These are phyloP conservation scores for Chimonanthus salicifolius DNA, from an alignment of 164 flowering plant species.

Conservation along the genomic window DNA sequence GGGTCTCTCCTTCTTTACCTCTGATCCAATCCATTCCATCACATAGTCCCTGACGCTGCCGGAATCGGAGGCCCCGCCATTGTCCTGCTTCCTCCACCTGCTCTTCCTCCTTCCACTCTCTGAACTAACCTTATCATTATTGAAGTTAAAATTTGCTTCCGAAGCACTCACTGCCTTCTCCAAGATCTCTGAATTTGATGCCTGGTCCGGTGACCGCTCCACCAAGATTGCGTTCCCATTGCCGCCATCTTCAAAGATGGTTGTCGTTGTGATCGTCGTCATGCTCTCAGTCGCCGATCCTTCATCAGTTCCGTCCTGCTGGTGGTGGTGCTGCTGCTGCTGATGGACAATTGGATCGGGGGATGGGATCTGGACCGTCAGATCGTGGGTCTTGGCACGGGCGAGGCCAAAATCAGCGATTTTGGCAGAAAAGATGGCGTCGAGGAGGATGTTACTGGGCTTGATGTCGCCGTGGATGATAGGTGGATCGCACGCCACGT, in stretches of 20 bases:
- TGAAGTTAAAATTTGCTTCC: conserved; percentile 30
- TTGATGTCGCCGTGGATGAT: conserved; percentile 90
- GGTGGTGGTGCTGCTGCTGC: not conserved
- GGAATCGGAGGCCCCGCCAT: conserved; percentile 42
- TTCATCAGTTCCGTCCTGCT: conserved; percentile 37
- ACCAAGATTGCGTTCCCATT: conserved; percentile 14
- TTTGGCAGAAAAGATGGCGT: conserved; percentile 55
- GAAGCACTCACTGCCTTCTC: conserved; percentile 50
- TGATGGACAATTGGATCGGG: conserved; percentile 5
- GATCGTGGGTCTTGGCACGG: conserved; percentile 32
- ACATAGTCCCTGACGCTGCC: conserved; percentile 88
- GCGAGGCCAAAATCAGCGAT: conserved; percentile 89
- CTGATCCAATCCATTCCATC: conserved; percentile 97
- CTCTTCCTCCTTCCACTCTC: conserved; percentile 67
- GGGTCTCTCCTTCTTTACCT: conserved; percentile 81
- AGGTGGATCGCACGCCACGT: conserved; percentile 54
- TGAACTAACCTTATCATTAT: conserved; percentile 47
- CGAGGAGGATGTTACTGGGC: conserved; percentile 78
- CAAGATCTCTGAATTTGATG: conserved; percentile 45
- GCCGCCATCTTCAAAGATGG: conserved; percentile 51
- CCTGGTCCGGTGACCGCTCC: conserved; percentile 27
- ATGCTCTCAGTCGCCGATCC: conserved; percentile 76
- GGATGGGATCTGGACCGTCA: conserved; percentile 10
- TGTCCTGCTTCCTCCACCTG: conserved; percentile 91
- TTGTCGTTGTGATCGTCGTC: conserved; percentile 15